These are phyloP conservation scores for Fraxinus albicans DNA, from an alignment of 305 asterid genomes.

Conservation along the genomic window DNA sequence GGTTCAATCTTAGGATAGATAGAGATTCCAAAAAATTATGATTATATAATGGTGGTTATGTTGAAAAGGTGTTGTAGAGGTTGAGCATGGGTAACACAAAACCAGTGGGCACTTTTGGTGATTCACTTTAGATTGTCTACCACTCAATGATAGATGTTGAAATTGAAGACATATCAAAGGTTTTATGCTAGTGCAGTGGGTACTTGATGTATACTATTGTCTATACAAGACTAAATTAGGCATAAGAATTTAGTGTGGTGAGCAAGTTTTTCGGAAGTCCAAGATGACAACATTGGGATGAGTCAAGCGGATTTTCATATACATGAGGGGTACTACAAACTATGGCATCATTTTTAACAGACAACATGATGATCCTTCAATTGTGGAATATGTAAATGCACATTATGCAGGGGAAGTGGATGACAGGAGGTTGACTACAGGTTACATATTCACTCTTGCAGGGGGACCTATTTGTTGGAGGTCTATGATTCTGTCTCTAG, in stretches of 20 bases:
- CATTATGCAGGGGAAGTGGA: background rate
- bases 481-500: background rate
- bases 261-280: background rate
- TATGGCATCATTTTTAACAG: background rate
- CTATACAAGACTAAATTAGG: background rate
- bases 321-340: background rate
- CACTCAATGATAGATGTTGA: background rate
- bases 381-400: background rate
- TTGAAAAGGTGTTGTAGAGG: background rate
- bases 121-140: background rate
- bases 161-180: background rate
- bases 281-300: background rate
- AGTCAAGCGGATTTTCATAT: background rate
- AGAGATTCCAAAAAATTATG: background rate
- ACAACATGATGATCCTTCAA: background rate
- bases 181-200: background rate
- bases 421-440: background rate
- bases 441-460: background rate
- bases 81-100: background rate
- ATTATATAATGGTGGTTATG: background rate
- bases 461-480: background rate
- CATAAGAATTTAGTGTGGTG: background rate
- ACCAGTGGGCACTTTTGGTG: background rate
- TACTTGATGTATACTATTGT: background rate
- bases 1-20: background rate